phyloP scores from a whole-genome alignment of 108 stramenopile species.

The Stephanodiscus triporus region DNA sequence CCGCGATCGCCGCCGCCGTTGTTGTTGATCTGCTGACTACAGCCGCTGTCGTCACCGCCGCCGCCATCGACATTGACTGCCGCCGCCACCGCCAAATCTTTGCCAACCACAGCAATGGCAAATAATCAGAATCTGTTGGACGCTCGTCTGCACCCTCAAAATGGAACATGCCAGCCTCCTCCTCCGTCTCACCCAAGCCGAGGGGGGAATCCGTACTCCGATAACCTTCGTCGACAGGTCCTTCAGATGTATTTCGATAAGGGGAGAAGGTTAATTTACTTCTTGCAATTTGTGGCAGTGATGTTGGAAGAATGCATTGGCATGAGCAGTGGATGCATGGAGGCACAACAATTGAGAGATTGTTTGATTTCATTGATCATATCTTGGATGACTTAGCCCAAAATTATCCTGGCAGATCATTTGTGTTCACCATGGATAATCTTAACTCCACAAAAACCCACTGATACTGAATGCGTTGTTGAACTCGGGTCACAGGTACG shows the following conservation, averaged over 20 bases:
- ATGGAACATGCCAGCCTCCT: too few species aligned
- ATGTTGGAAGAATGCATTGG: not conserved
- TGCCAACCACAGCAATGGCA: too few species aligned
- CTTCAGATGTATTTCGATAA: not conserved
- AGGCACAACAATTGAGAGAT: slow-evolving; percentile 9
- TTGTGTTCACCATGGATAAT: slow-evolving; percentile 28
- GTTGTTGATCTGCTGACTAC: too few species aligned
- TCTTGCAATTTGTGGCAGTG: slow-evolving; percentile 3
- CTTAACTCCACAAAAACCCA: slow-evolving; percentile 17
- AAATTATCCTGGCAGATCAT: not conserved
- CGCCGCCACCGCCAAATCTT: too few species aligned
- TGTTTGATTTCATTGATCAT: slow-evolving; percentile 8
- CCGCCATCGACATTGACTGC: too few species aligned
- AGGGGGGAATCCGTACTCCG: too few species aligned
- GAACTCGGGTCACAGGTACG: slow-evolving; percentile 13
- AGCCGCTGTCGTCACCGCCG: too few species aligned
- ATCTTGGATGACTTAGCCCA: not conserved
- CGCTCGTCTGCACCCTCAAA: too few species aligned
- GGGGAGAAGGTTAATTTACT: slow-evolving; percentile 4
- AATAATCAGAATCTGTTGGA: too few species aligned
- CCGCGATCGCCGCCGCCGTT: too few species aligned
- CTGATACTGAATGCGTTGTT: not conserved
- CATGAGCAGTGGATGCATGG: not conserved
- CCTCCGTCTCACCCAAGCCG: too few species aligned
- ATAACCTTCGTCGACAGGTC: too few species aligned